Evolutionary conservation across 441 rosid genomes (phyloP).

Genomic region (Erodium chrysanthum): DNA sequence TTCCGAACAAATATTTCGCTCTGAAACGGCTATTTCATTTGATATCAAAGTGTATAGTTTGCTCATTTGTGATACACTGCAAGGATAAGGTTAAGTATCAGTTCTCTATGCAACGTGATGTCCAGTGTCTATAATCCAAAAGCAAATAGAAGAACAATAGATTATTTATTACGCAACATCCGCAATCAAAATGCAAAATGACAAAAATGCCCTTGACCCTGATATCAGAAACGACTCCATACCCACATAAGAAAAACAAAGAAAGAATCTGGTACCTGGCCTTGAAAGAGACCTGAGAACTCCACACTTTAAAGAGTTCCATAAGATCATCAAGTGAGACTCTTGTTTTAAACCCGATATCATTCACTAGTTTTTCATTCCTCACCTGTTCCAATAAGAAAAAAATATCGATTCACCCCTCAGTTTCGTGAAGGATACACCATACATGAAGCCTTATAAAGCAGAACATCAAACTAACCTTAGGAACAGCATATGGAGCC

Average conservation of each 20-base stretch:
- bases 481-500: constrained; percentile 85
- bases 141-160: neutral
- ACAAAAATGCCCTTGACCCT: no score
- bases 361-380: constrained; percentile 50
- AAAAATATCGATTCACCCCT: constrained; percentile 4
- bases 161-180: neutral
- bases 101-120: neutral
- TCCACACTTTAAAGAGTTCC: constrained; percentile 51
- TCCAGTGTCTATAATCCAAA: neutral
- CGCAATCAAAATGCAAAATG: neutral
- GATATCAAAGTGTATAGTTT: constrained; percentile 62
- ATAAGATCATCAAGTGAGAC: constrained; percentile 56
- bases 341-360: constrained; percentile 71
- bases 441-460: neutral
- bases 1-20: constrained; percentile 34
- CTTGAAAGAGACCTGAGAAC: constrained; percentile 43
- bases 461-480: constrained; percentile 40
- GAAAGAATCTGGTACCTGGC: constrained; percentile 52
- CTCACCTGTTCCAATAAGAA: constrained; percentile 47
- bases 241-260: no score
- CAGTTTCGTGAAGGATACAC: neutral
- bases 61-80: constrained; percentile 69
- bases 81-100: constrained; percentile 17
- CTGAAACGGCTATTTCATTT: constrained; percentile 51
- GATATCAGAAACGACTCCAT: no score